Conservation (phyloP, 2,329 filamentous ascomycete species). For the Pseudogymnoascus sp. region DNA sequence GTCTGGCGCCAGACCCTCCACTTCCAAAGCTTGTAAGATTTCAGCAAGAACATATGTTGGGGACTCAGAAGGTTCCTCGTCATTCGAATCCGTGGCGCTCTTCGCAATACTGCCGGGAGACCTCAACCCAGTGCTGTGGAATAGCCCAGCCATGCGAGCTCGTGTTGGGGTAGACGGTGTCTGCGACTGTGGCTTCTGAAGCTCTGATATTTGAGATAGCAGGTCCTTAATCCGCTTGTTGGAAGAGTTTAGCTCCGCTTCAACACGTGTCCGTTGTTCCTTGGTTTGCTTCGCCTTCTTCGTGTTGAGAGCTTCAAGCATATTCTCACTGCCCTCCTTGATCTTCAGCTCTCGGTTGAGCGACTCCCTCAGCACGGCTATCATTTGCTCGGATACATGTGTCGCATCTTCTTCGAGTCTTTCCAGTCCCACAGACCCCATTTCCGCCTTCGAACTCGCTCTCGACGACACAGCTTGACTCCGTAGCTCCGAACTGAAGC, state of each 20-base stretch:
- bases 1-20: slow-evolving; percentile 79
- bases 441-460: slow-evolving; percentile 50
- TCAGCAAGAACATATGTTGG: slow-evolving; percentile 88
- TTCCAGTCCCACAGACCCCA: slow-evolving; percentile 41
- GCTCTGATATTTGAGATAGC: slow-evolving; percentile 51
- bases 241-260: slow-evolving; percentile 83
- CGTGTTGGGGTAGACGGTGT: slow-evolving; percentile 39
- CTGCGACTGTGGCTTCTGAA: slow-evolving; percentile 40
- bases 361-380: slow-evolving; percentile 69
- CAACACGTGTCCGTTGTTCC: slow-evolving; percentile 68
- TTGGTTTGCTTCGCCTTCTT: slow-evolving; percentile 96
- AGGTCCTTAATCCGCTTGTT: slow-evolving; percentile 63
- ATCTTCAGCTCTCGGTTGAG: slow-evolving; percentile 97
- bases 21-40: slow-evolving; percentile 80
- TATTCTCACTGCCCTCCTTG: slow-evolving; percentile 93
- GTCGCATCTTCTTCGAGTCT: slow-evolving; percentile 56
- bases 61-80: slow-evolving; percentile 67
- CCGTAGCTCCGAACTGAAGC: slow-evolving; percentile 82
- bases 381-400: slow-evolving; percentile 59
- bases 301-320: slow-evolving; percentile 85
- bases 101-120: slow-evolving; percentile 50
- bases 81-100: slow-evolving; percentile 50
- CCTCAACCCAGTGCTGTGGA: slow-evolving; percentile 41
- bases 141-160: slow-evolving; percentile 39
- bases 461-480: slow-evolving; percentile 58